phyloP scores from a whole-genome alignment of 2,329 filamentous ascomycete species.

The Colletotrichum sp. region DNA sequence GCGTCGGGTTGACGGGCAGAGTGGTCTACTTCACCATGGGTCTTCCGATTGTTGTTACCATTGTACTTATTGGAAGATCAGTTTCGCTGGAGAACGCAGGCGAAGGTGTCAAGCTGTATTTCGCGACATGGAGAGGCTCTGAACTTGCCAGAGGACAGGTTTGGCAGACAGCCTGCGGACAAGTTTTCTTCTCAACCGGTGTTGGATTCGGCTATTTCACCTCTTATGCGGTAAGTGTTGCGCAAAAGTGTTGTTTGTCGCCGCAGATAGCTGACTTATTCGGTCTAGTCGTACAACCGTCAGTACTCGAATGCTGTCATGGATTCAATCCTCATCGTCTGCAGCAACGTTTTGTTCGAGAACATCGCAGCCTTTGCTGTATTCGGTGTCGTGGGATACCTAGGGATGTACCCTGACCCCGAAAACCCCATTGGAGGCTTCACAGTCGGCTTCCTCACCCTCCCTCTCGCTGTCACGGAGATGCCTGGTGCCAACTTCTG shows the following conservation, averaged over 20 bases:
- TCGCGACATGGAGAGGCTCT: constrained; percentile 50
- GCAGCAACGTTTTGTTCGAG: constrained; percentile 62
- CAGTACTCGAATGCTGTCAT: constrained; percentile 63
- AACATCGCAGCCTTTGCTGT: constrained; percentile 53
- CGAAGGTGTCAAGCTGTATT: constrained; percentile 54
- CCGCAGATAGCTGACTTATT: neutral
- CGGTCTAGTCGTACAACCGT: constrained; percentile 54
- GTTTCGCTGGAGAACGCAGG: constrained; percentile 59
- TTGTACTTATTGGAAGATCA: constrained; percentile 60
- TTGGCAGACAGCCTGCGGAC: constrained; percentile 65
- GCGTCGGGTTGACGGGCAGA: constrained; percentile 61
- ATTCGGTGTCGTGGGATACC: constrained; percentile 61
- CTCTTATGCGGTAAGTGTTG: constrained; percentile 46
- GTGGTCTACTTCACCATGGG: constrained; percentile 70
- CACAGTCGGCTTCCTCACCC: constrained; percentile 62
- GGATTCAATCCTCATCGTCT: constrained; percentile 61
- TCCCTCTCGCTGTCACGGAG: constrained; percentile 59
- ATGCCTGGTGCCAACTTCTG: constrained; percentile 64
- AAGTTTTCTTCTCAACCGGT: constrained; percentile 31
- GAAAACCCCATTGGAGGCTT: constrained; percentile 55
- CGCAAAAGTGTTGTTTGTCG: no score
- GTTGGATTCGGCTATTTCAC: constrained; percentile 50
- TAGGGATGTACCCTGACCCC: constrained; percentile 39
- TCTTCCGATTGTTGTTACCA: constrained; percentile 59
- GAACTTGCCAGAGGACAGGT: constrained; percentile 55